Evolutionary conservation across 1,139 yeast genomes (phyloP).

Genomic region (Pichia sp.): DNA sequence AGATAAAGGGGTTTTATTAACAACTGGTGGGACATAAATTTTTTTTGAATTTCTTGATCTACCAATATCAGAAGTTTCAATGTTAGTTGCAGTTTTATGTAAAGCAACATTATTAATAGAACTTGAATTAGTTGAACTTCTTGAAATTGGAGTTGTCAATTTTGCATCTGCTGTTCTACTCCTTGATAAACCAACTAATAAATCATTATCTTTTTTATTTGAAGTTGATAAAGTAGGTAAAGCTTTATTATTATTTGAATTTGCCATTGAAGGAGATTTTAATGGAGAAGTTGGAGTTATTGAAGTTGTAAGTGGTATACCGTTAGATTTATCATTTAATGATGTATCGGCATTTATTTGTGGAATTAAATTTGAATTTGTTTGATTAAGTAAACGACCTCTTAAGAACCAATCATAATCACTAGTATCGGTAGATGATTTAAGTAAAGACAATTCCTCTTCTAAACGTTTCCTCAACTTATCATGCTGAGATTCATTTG

Average conservation of each 20-base stretch:
- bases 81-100: slow-evolving; percentile 26
- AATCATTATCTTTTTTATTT: slow-evolving; percentile 11
- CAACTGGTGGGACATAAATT: slow-evolving; percentile 6
- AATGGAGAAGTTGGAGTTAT: slow-evolving; percentile 8
- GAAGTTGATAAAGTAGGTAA: slow-evolving; percentile 23
- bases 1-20: no score
- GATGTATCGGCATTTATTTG: neutral
- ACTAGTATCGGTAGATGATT: slow-evolving; percentile 12
- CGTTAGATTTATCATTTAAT: neutral
- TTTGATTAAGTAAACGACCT: neutral
- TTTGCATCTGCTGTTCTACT: slow-evolving; percentile 25
- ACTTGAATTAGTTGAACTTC: slow-evolving; percentile 9
- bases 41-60: neutral
- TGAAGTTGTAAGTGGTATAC: neutral
- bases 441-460: slow-evolving; percentile 16
- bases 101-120: slow-evolving; percentile 1
- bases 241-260: slow-evolving; percentile 20
- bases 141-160: slow-evolving; percentile 12
- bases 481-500: slow-evolving; percentile 16
- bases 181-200: slow-evolving; percentile 16
- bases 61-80: slow-evolving; percentile 19
- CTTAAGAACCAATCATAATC: slow-evolving; percentile 23
- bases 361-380: no score
- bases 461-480: slow-evolving; percentile 19
- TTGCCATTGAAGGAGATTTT: slow-evolving; percentile 16